phyloP scores from a whole-genome alignment of 2,329 filamentous ascomycete genomes.

The Fusarium transvaalense region DNA sequence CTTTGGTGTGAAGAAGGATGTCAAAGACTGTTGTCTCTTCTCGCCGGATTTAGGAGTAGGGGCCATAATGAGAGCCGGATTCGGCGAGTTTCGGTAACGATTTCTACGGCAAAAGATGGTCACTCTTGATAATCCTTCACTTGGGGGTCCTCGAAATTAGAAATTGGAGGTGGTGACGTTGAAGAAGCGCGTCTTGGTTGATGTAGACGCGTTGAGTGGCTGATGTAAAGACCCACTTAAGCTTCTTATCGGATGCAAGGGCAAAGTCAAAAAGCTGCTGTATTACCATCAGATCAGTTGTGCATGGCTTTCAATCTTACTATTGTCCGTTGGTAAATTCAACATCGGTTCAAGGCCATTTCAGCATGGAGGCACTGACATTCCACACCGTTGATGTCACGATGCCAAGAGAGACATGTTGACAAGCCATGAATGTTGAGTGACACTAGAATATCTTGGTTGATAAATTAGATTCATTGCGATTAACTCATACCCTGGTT shows the following conservation, averaged over 20 bases:
- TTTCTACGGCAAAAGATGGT: conserved; percentile 18
- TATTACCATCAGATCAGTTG: too few relatives aligned
- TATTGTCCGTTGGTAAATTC: neutral
- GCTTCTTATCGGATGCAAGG: neutral
- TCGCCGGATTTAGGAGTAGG: conserved; percentile 56
- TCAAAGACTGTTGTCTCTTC: conserved; percentile 85
- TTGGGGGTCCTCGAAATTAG: conserved; percentile 1
- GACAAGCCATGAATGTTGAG: neutral
- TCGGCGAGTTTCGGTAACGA: neutral
- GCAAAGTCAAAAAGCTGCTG: neutral
- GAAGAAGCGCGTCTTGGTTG: conserved; percentile 40
- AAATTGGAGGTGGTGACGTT: conserved; percentile 42
- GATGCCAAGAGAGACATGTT: neutral
- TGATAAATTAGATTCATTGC: neutral
- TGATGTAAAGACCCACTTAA: conserved; percentile 33
- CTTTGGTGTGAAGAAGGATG: conserved; percentile 83
- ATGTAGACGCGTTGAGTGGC: conserved; percentile 49
- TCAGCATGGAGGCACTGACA: neutral
- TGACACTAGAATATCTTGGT: neutral
- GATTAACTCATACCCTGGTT: neutral
- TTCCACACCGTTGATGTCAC: neutral
- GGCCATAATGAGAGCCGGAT: conserved; percentile 48
- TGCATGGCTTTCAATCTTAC: neutral
- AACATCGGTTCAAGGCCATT: neutral
- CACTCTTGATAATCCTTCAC: conserved; percentile 15